Evolutionary conservation across 352 stramenopile species (phyloP), one percentile per base, ranked within the genome.

Genomic region (Phytopythium helicoides): DNA sequence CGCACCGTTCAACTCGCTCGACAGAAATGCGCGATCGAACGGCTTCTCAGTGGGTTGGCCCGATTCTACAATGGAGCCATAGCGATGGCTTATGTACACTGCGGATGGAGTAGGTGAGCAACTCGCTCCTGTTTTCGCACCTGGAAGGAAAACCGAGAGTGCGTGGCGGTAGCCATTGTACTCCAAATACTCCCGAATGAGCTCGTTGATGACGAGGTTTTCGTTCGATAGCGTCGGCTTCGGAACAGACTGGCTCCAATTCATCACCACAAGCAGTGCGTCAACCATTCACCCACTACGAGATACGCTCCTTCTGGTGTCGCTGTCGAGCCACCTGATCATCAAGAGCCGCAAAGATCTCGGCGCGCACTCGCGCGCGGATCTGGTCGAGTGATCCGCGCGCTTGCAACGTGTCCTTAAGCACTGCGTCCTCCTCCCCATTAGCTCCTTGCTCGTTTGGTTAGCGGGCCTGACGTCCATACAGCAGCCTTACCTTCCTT

Each of bases 121-220:
- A 33, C 28, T 33, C n/a, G n/a, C n/a, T n/a, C n/a, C n/a, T n/a
- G n/a, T n/a, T 33, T 26, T 14, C 0, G 15, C 7, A 87, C 80
- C 87, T 42, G 83, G 71, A 0, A 91, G 45, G 35, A 97, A 95
- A 18, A 97, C 87, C 6, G 88, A 96, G 25, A 96, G 73, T 0
- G 87, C 73, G 45, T 96, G 83, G 8, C 76, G 62, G 59, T 98
- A 98, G n/a, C 87, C 86, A 52, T 97, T 97, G 72, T 96, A 98
- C 46, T 91, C 74, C 10, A 98, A 66, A 61, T 98, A 98, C 41
- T 98, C 93, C 7, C 88, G 76, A 46, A 98, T 95, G 19, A 98
- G 70, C 70, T 98, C 91, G 58, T 98, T 98, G 52, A 98, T 94
- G 41, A 98, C 64, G 38, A 98, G 69, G 61, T 97, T 98, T 41